Evolutionary conservation across 2,329 filamentous ascomycete species (phyloP), one percentile per base, ranked within the genome.

Genomic region (Emydomyces testavorans): DNA sequence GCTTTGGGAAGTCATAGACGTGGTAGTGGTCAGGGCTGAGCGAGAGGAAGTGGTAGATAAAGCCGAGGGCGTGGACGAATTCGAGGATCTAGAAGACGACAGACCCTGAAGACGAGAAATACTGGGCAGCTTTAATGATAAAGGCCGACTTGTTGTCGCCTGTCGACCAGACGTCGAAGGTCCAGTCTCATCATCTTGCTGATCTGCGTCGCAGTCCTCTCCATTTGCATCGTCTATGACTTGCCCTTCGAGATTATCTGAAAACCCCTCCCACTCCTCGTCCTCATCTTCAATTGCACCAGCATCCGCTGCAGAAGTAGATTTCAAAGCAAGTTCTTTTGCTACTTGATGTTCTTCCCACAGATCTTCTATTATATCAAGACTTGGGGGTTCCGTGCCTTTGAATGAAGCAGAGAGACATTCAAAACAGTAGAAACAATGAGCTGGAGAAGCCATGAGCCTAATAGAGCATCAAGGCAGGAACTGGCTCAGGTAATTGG

Each of bases 341-440:
- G 55, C 58, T 50, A 63, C 61, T 50, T 70, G 61, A 59, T 78
- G 74, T 53, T 71, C 65, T 40, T 72, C 69, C 76, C 78, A 94
- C 6, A 83, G 78, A 15, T 78, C 70, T 67, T 90, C 78, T 51
- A 94, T 75, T 54, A 82, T 73, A 36, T 71, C 64, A 20, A 96
- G 78, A 41, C 72, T 74, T 57, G 88, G 72, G 8, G 84, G 70
- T 50, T 80, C 73, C 52, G 82, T 81, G 54, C 76, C 71, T 56
- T 86, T 77, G 56, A 94, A 85, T 52, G 80, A 77, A 46, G 89
- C 83, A 42, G 79, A 75, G 31, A 98, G 79, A 34, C 75, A 75
- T 68, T 98, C 92, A 73, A 98, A 96, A 72, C 89, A 95, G 67
- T 82, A 89, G 60, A 90, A 80, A 67, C 89, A 95, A 68, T 96